Percentiles rank a stretch among this genome's conserved stretches.
Conservation (phyloP, 768 basidiomycete species). For the Gelatoporia subvermispora region DNA sequence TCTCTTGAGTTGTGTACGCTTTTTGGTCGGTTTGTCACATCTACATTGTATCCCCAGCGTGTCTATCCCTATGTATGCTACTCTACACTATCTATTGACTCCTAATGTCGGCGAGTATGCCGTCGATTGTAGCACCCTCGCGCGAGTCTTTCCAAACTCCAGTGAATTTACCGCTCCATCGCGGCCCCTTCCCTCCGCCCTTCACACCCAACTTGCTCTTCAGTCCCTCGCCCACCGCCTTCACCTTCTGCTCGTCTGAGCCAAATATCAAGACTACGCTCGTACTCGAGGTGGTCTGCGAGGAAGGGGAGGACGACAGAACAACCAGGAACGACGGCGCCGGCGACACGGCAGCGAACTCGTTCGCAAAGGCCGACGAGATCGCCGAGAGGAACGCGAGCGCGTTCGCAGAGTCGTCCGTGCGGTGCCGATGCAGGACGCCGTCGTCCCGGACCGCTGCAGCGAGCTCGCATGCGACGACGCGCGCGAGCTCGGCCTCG, state of each 20-base stretch:
- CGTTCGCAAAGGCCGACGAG: conserved; percentile 37
- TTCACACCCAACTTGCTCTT: conserved; percentile 58
- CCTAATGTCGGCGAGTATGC: conserved; percentile 26
- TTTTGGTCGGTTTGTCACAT: background rate
- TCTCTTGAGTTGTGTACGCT: background rate
- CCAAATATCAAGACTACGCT: conserved; percentile 59
- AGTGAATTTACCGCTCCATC: conserved; percentile 71
- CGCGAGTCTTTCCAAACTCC: conserved; percentile 57
- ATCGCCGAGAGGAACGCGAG: conserved; percentile 59
- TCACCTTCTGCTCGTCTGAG: conserved; percentile 54
- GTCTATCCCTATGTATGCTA: background rate
- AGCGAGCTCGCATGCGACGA: conserved; percentile 33
- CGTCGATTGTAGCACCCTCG: conserved; percentile 37
- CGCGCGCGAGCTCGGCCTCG: conserved; percentile 61
- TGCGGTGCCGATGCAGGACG: conserved; percentile 50
- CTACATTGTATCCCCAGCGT: background rate
- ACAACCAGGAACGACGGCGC: conserved; percentile 40
- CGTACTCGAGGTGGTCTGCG: conserved; percentile 43
- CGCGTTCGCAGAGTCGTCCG: conserved; percentile 55
- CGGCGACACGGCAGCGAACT: conserved; percentile 12
- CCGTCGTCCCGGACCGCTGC: conserved; percentile 27
- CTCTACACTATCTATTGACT: background rate
- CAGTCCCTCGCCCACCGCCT: conserved; percentile 50
- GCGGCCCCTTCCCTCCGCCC: conserved; percentile 72
- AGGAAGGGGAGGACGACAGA: conserved; percentile 60